Base-by-base conservation (phyloP, 805 yeast species). In the Candida pini region DNA sequence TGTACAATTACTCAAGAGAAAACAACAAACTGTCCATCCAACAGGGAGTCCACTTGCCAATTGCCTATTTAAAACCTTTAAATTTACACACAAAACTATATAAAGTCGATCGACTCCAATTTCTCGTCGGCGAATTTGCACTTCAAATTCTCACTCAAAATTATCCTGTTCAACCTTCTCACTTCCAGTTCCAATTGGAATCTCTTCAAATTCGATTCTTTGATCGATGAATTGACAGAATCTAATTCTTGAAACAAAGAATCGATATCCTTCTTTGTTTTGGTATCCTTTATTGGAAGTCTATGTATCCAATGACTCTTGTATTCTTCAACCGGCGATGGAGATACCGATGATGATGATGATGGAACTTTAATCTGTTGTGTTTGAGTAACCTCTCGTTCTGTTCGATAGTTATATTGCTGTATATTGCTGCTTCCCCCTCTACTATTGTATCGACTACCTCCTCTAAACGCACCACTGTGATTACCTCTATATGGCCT, bases 71-170 rank as follows among this genome's bases (percentile, higher is more conserved):
- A 18, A 18, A 18, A n/a, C 4, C 12, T 12, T 9, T 26, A 16
- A 32, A 30, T 33, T 20, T 38, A 30, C 36, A 31, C 10, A 29
- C 12, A 21, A 16, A 18, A 10, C n/a, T 26, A 68, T 33, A 64
- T 43, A 39, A 64, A 64, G 17, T 70, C 56, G 53, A 73, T 61
- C 38, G 71, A 71, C 41, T 71, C 78, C 28, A 73, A 54, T 44
- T 70, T 71, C 40, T 73, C 78, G 28, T 56, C 68, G 21, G 52
- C 47, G 20, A 58, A 32, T 17, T 46, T 43, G 18, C 51, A 42
- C 22, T 49, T 42, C 13, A 44, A 39, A 13, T 51, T 58, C 26
- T 57, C 63, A 27, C 47, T 47, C 20, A 36, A 39, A 9, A 47
- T 33, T 18, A 54, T 36, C 24, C 63, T 40, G 10, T 44, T 40